Evolutionary conservation across 768 basidiomycete species (phyloP).

Genomic region (Hydnum rufescens): DNA sequence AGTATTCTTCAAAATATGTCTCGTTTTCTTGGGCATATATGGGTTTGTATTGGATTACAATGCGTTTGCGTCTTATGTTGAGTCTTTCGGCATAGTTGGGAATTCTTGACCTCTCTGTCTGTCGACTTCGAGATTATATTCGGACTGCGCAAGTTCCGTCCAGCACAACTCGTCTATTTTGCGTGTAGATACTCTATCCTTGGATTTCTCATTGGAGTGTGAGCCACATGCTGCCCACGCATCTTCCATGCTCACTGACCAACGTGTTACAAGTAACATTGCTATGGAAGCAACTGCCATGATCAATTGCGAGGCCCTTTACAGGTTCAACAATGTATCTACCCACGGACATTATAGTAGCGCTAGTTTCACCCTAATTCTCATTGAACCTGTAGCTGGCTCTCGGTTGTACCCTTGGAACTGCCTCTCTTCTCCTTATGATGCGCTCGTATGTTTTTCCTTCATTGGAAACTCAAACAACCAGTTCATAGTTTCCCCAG

Average conservation of each 20-base stretch:
- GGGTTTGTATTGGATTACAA: neutral
- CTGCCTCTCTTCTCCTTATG: neutral
- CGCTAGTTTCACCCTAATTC: neutral
- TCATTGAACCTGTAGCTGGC: neutral
- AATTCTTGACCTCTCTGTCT: neutral
- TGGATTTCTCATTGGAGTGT: neutral
- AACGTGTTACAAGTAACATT: neutral
- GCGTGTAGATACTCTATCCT: neutral
- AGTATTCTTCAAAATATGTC: neutral
- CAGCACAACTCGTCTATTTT: neutral
- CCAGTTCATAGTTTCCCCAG: neutral
- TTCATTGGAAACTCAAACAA: neutral
- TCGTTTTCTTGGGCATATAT: neutral
- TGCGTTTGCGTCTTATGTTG: neutral
- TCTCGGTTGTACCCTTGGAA: neutral
- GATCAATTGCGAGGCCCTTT: neutral
- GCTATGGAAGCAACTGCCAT: neutral
- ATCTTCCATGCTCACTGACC: neutral
- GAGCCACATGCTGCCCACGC: neutral
- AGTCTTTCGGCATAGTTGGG: neutral
- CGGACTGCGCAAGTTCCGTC: neutral
- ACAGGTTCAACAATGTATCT: neutral
- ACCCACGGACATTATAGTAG: neutral
- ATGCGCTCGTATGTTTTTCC: neutral
- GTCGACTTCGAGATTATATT: neutral